phyloP scores from a whole-genome alignment of 805 yeast genomes.

The Tetrapisispora namnaoensis region DNA sequence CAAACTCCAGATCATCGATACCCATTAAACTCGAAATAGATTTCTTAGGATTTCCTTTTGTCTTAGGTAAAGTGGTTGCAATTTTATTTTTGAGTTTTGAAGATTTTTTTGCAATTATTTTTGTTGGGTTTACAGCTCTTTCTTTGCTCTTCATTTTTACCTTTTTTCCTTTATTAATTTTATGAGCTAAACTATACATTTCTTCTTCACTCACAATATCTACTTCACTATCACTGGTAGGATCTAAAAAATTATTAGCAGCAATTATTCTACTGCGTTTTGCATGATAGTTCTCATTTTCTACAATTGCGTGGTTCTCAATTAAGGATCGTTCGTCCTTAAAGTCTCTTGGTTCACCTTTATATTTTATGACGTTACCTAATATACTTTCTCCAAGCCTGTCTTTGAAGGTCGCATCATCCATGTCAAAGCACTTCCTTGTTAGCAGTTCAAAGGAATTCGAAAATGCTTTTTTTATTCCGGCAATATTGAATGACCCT shows the following conservation, averaged over 20 bases:
- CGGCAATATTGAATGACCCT: conserved; percentile 71
- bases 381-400: conserved; percentile 64
- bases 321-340: conserved; percentile 62
- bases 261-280: conserved; percentile 21
- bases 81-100: background rate
- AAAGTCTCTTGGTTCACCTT: conserved; percentile 67
- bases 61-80: background rate
- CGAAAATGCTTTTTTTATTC: conserved; percentile 74
- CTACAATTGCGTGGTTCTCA: conserved; percentile 44
- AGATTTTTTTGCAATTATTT: background rate
- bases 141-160: background rate
- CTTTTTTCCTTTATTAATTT: conserved; percentile 8
- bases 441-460: conserved; percentile 77
- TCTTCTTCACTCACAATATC: conserved; percentile 19
- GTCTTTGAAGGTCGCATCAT: conserved; percentile 52
- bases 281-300: conserved; percentile 25
- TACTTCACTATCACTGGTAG: conserved; percentile 11
- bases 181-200: conserved; percentile 10
- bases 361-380: conserved; percentile 69
- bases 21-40: conserved; percentile 16
- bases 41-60: background rate
- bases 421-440: conserved; percentile 65
- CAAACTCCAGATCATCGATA: background rate
- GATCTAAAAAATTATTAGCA: conserved; percentile 7
- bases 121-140: conserved; percentile 2